Percentiles rank a stretch among this genome's conserved stretches.
Conservation (phyloP, 176 grass and related monocot species). For the Oryza coarctata region DNA sequence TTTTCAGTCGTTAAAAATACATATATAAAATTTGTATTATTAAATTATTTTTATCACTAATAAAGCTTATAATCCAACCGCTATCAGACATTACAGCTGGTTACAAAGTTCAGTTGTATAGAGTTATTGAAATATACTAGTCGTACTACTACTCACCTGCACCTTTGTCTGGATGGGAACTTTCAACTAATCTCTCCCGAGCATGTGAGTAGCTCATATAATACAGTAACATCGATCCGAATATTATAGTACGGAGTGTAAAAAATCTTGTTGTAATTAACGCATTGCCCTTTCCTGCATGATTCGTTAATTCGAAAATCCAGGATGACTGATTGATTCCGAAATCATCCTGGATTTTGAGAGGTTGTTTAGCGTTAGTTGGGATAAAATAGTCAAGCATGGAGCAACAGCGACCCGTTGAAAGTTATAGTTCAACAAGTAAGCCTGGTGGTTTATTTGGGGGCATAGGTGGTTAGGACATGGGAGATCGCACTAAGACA, state of each 20-base stretch:
- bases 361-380: background rate
- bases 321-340: background rate
- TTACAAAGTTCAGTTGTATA: background rate
- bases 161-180: background rate
- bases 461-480: background rate
- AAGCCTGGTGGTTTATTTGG: background rate
- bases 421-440: background rate
- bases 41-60: no score
- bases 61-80: no score
- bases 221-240: background rate
- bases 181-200: background rate
- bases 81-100: background rate
- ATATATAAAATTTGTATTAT: no score
- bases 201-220: background rate
- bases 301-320: no score
- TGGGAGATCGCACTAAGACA: background rate
- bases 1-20: no score
- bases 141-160: background rate
- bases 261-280: background rate
- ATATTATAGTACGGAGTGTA: background rate
- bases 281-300: background rate
- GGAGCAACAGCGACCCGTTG: background rate
- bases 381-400: conserved; percentile 21
- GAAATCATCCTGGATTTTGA: background rate
- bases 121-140: background rate